Base-by-base conservation (phyloP, 257 asterid species). In the Solanum clarkiae region DNA sequence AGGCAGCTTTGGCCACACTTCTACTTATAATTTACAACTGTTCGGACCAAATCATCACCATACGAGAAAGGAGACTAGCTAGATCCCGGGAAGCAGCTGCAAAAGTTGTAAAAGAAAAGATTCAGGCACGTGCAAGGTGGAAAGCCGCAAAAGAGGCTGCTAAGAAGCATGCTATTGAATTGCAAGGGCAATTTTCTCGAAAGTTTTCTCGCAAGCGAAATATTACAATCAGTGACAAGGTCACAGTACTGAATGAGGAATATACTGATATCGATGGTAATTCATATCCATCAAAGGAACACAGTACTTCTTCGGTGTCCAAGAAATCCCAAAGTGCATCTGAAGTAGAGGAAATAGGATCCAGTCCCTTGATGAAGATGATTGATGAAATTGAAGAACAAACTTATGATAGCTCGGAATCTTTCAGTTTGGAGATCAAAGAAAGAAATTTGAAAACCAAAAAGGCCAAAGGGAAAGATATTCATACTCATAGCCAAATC, bases 61-160 rank as follows among this genome's bases (percentile, higher is more conserved):
- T 91, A 80, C 94, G 96, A 85, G 98, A 95, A 91, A 90, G 98
- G 86, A 94, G 99, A 88, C 88, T 84, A 44, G 93, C 99, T 85
- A 92, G 94, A 88, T 92, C 92, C 80, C 88, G 99, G 86, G 99
- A 97, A 89, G 96, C 97, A 84, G 99, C 99, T 47, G 97, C 93
- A 84, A 91, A 93, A 91, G 94, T 93, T 29, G 98, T 91, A 22
- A 93, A 84, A 89, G 94, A 92, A 90, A 95, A 91, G 86, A 89
- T 90, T 53, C 94, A 91, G 88, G 98, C 98, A 20, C 98, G 96
- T 70, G 95, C 94, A 16, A 87, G 96, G 91, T 97, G 99, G 99
- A 91, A 89, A 90, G 80, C 94, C 40, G 98, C 98, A 45, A 97
- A 94, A 91, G 97, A 93, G 36, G 97, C 99, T 68, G 97, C 94